These are phyloP conservation scores for Penicillium verrucosum DNA, from an alignment of 2,329 filamentous ascomycete genomes.

Conservation along the genomic window DNA sequence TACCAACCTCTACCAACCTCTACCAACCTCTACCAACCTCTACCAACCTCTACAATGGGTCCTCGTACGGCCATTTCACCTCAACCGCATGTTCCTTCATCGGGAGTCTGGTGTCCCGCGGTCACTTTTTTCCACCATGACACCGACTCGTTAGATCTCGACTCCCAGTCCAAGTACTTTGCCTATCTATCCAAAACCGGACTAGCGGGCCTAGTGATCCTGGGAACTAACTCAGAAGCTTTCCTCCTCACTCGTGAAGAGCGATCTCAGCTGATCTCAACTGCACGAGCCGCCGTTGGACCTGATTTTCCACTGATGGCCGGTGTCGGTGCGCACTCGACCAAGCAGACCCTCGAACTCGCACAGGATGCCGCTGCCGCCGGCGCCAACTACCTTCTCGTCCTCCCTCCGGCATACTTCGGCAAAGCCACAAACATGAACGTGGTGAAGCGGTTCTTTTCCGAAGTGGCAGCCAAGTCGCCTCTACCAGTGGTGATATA, in stretches of 20 bases:
- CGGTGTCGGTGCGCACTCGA: constrained; percentile 63
- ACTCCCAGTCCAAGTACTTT: constrained; percentile 52
- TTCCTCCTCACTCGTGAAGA: constrained; percentile 60
- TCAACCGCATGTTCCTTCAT: constrained; percentile 18
- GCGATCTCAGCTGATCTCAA: constrained; percentile 53
- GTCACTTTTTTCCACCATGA: constrained; percentile 54
- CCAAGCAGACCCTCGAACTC: constrained; percentile 60
- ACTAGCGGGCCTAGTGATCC: constrained; percentile 52
- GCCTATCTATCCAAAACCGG: constrained; percentile 51
- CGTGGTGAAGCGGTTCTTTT: constrained; percentile 60
- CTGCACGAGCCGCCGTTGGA: constrained; percentile 55
- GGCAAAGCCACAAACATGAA: constrained; percentile 58
- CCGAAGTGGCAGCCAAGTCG: constrained; percentile 52
- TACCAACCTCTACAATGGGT: constrained; percentile 11
- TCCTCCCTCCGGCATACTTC: constrained; percentile 64
- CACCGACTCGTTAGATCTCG: constrained; percentile 50
- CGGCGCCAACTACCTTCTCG: constrained; percentile 60
- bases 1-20: not conserved
- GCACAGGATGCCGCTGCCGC: constrained; percentile 58
- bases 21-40: not conserved
- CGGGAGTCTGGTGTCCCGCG: constrained; percentile 52
- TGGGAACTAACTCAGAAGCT: constrained; percentile 57
- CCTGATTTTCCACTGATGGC: constrained; percentile 59
- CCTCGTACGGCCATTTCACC: constrained; percentile 10
- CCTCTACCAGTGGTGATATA: constrained; percentile 62